Base-by-base conservation (phyloP, 805 yeast species). In the Wickerhamiella kurtzmanii region DNA sequence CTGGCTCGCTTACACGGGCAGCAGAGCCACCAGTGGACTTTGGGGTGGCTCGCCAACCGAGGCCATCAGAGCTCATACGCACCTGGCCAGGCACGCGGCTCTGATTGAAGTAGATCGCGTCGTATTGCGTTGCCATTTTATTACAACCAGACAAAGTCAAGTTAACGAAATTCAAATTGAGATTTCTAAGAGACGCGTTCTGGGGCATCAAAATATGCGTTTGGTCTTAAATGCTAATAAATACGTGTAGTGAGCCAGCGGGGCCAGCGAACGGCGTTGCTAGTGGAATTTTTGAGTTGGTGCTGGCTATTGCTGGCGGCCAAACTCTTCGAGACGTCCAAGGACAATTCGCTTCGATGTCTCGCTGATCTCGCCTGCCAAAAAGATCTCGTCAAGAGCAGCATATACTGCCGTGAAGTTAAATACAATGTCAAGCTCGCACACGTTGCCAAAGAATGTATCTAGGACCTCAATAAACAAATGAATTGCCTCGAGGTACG, bases 51-150 rank as follows among this genome's bases (percentile, higher is more conserved):
- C 89, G 89, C 99, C 99, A 92, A 42, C 99, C 99, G 22, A 92
- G 73, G 44, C 99, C 99, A n/a, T 94, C 79, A 52, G 83, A 92
- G 13, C 96, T 95, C 52, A 92, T 76, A 66, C 98, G 85, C 73
- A 89, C 80, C 56, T 94, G 80, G 20, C 99, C 99, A 42, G 77
- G 75, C 37, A 73, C 70, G 56, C 78, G 78, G 46, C 95, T 83
- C 64, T 83, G 95, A 64, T 92, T 88, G 62, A 86, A 70, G 62
- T 85, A 88, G 53, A 92, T 86, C 62, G 81, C 79, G 60, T 92
- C 97, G 63, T 84, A 92, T 64, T 89, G 96, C 15, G 61, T 58
- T 45, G 62, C 49, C 59, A 53, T 57, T 21, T n/a, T 13, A 15
- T n/a, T 25, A 6, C n/a, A n/a, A n/a, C n/a, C n/a, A n/a, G n/a